Base-by-base conservation (phyloP, 495 filamentous ascomycete species). In the Xylaria acuta region DNA sequence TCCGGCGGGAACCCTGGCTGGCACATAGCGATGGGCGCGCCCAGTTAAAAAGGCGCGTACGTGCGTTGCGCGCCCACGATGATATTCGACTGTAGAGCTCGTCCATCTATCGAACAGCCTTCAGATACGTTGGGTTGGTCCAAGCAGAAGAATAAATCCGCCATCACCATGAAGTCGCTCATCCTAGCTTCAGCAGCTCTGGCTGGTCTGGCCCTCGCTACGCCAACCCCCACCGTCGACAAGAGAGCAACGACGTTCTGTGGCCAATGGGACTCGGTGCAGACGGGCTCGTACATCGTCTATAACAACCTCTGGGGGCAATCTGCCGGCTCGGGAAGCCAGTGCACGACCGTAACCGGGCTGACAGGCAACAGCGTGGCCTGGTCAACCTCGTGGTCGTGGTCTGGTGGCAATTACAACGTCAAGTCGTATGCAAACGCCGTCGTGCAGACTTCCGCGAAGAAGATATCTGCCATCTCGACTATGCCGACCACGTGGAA, bases 361-460 rank as follows among this genome's bases (percentile, higher is more conserved):
- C 73, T 83, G 47, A 75, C 67, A 82, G 83, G 58, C 80, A 71
- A 49, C 53, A 84, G 72, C 1, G 79, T 91, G 65, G 78, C 83
- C 60, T 92, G 89, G 89, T 81, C 85, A 67, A 88, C 89, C 5
- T 80, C 75, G 22, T 92, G 86, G 87, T 78, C 84, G 32, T 92
- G 89, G 90, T 78, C 80, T 14, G 87, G 88, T 22, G 83, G 82
- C 16, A 63, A 79, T 3, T 79, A 71, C 72, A 80, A 82, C 68
- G 89, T 91, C 66, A 92, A 92, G 83, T 88, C 86, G 69, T 92
- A 82, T 73, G 84, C 90, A 56, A 90, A 90, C 63, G 87, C 81
- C 20, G 84, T 83, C 0, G 79, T 85, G 38, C 56, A 83, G 22
- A 84, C 85, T 65, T 82, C 80, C 0, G 80, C 79, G 12, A 85